These are phyloP conservation scores for Fusarium avenaceum DNA, from an alignment of 2,329 filamentous ascomycete species.

Conservation along the genomic window DNA sequence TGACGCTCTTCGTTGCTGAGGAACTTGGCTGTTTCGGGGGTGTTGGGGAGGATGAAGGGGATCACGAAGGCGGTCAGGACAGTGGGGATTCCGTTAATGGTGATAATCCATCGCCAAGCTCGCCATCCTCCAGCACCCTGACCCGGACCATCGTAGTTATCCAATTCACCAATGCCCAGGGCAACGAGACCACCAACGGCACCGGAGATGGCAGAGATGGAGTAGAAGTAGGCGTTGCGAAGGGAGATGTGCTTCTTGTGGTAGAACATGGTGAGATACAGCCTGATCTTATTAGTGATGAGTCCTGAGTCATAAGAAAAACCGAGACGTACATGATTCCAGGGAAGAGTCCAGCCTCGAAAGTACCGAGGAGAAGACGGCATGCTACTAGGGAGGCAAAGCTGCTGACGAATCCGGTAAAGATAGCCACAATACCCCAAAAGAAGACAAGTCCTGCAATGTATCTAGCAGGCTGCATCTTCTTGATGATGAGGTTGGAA, in stretches of 20 bases:
- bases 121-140: slow-evolving; percentile 67
- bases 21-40: slow-evolving; percentile 65
- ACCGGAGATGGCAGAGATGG: slow-evolving; percentile 71
- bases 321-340: slow-evolving; percentile 55
- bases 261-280: slow-evolving; percentile 73
- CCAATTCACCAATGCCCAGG: slow-evolving; percentile 65
- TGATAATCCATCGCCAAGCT: slow-evolving; percentile 78
- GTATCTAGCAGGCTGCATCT: slow-evolving; percentile 62
- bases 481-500: slow-evolving; percentile 57
- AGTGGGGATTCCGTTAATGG: slow-evolving; percentile 62
- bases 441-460: slow-evolving; percentile 58
- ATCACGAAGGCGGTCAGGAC: slow-evolving; percentile 67
- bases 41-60: slow-evolving; percentile 71
- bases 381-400: slow-evolving; percentile 62
- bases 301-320: accelerated
- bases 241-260: slow-evolving; percentile 71
- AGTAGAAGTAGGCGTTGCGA: slow-evolving; percentile 73
- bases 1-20: slow-evolving; percentile 49
- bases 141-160: slow-evolving; percentile 60
- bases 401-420: slow-evolving; percentile 60
- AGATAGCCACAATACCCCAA: slow-evolving; percentile 61
- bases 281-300: slow-evolving; percentile 23
- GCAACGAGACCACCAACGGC: slow-evolving; percentile 75
- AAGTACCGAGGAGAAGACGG: slow-evolving; percentile 53
- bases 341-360: slow-evolving; percentile 65